Conservation (phyloP, 257 asterid species). For the Solanum sejunctum region DNA sequence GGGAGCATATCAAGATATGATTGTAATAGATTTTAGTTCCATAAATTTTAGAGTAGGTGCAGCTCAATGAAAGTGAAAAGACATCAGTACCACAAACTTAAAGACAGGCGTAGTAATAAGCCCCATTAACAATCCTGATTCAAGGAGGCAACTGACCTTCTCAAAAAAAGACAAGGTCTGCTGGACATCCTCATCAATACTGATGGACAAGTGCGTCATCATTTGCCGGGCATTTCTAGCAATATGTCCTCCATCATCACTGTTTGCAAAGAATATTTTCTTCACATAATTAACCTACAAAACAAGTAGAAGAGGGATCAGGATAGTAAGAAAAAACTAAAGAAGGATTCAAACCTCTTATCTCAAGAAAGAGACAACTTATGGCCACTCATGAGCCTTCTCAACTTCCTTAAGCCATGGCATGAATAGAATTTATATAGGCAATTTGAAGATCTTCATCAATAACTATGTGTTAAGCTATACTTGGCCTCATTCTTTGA, state of each 20-base stretch:
- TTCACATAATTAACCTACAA: constrained; percentile 77
- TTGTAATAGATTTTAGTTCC: background rate
- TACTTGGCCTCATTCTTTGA: background rate
- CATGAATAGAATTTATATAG: background rate
- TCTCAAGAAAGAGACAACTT: background rate
- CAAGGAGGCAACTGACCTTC: constrained; percentile 38
- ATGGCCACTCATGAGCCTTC: background rate
- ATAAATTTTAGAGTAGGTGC: background rate
- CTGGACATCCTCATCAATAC: constrained; percentile 82
- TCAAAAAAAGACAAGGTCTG: constrained; percentile 86
- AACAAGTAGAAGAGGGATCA: constrained; percentile 1
- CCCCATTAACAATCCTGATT: background rate
- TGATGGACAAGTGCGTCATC: constrained; percentile 70
- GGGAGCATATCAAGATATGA: background rate
- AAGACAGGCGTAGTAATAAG: background rate
- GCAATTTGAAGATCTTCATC: background rate
- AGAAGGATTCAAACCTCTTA: background rate
- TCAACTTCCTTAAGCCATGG: background rate
- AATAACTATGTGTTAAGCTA: background rate
- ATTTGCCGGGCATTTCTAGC: constrained; percentile 67
- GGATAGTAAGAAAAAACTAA: background rate
- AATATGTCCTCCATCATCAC: constrained; percentile 32
- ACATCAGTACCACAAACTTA: background rate
- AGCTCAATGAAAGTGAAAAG: background rate
- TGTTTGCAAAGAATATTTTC: constrained; percentile 66